Evolutionary conservation across 2,329 filamentous ascomycete species (phyloP), one percentile per base, ranked within the genome.

Genomic region (Penicillium crustosum): DNA sequence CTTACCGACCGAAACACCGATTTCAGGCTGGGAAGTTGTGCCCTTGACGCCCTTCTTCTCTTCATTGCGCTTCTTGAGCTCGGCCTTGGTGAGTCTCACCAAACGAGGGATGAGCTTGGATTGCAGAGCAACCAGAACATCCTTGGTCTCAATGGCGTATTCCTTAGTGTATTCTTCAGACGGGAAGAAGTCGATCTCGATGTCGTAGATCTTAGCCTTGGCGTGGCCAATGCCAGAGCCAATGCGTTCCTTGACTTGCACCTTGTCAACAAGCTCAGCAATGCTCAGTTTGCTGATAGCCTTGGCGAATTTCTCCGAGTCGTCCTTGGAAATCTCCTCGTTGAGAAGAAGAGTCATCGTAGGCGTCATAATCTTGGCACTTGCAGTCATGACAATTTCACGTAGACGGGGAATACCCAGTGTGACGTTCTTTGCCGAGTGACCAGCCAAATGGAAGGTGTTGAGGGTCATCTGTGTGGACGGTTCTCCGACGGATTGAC

Each of bases 391-490:
- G 64, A 99, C 85, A 68, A 99, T 97, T 83, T 99, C 94, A 79
- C 94, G 85, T 21, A 99, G 83, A 78, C 94, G 91, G 58, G 94
- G 94, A 71, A 99, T 97, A 90, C 94, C 94, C 21, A 97, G 85
- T 0, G 94, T 99, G 72, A 99, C 95, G 83, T 99, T 99, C 82
- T 97, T 97, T 31, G 94, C 89, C 21, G 94, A 93, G 81, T 97
- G 93, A 71, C 94, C 94, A 75, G 94, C 94, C 85, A 99, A 90
- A 84, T 99, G 94, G 85, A 99, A 99, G 29, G 95, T 99, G 78
- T 99, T 99, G 55, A 99, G 81, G 8, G 95, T 99, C 95, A 99
- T 99, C 75, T 99, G 94, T 12, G 94, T 99, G 2, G 93, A 97
- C 9, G 95, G 94, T 73, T 99, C 95, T 72, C 94, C 94, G 42